Conservation (phyloP, 2,329 filamentous ascomycete species). For the Pseudocercospora fuligena region DNA sequence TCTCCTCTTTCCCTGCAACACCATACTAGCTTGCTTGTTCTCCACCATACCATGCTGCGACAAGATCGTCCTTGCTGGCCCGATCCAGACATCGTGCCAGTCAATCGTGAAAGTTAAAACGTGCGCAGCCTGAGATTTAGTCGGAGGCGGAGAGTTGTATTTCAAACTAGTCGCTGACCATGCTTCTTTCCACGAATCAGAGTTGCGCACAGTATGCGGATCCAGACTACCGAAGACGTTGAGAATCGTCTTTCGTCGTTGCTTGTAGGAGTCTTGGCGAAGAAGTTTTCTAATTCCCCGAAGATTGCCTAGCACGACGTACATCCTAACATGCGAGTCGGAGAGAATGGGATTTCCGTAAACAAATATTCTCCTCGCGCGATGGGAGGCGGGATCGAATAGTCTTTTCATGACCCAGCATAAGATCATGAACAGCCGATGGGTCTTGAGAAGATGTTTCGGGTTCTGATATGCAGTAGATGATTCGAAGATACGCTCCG, state of each 20-base stretch:
- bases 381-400: slow-evolving; percentile 6
- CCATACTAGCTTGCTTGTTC: background rate
- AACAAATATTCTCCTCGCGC: slow-evolving; percentile 3
- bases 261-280: slow-evolving; percentile 1
- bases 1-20: background rate
- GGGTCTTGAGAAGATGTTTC: slow-evolving; percentile 8
- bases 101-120: slow-evolving; percentile 3
- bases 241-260: slow-evolving; percentile 7
- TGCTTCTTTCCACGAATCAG: background rate
- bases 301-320: slow-evolving; percentile 13
- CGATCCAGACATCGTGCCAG: slow-evolving; percentile 20
- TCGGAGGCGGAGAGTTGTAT: background rate
- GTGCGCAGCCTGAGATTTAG: background rate
- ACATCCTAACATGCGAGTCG: slow-evolving; percentile 14
- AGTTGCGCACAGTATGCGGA: background rate
- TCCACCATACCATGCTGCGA: background rate
- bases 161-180: background rate
- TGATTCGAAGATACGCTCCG: background rate
- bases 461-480: background rate
- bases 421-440: slow-evolving; percentile 15
- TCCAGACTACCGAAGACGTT: slow-evolving; percentile 1
- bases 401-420: slow-evolving; percentile 19
- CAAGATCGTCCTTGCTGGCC: background rate
- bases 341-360: slow-evolving; percentile 8
- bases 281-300: slow-evolving; percentile 1